phyloP scores from a whole-genome alignment of 306 rosid species.

The Erythrophleum fordii region DNA sequence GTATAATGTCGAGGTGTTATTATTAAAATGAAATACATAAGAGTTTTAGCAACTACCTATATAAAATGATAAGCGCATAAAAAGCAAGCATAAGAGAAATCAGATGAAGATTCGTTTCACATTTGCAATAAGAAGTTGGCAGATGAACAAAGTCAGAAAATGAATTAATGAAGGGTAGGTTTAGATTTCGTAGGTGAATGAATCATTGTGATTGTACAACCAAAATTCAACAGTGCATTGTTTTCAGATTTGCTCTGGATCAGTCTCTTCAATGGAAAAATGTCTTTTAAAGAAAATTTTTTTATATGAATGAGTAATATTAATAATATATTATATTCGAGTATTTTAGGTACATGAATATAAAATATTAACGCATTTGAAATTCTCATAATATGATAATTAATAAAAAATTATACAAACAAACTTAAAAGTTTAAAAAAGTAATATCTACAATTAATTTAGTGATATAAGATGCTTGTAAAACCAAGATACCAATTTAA shows the following conservation, averaged over 20 bases:
- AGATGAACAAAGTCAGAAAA: background rate
- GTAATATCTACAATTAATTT: no score
- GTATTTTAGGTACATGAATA: no score
- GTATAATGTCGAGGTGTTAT: background rate
- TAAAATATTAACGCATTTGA: no score
- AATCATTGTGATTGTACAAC: background rate
- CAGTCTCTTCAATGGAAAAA: background rate
- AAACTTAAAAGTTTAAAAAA: no score
- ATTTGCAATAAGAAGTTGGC: slow-evolving; percentile 6
- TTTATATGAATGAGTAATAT: no score
- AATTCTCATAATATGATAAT: no score
- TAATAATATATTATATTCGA: no score
- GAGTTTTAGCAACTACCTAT: no score
- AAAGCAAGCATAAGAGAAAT: slow-evolving; percentile 19
- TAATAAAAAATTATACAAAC: no score
- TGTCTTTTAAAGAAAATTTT: background rate
- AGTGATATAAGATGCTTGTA: no score
- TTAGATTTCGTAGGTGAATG: background rate
- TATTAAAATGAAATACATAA: background rate
- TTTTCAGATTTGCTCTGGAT: background rate
- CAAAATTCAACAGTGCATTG: background rate
- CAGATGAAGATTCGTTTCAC: background rate
- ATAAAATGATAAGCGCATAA: background rate
- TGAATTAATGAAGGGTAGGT: background rate
- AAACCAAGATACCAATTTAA: no score